Evolutionary conservation across 768 basidiomycete genomes (phyloP), one percentile per base, ranked within the genome.

Genomic region (Rossbeevera mucosa): DNA sequence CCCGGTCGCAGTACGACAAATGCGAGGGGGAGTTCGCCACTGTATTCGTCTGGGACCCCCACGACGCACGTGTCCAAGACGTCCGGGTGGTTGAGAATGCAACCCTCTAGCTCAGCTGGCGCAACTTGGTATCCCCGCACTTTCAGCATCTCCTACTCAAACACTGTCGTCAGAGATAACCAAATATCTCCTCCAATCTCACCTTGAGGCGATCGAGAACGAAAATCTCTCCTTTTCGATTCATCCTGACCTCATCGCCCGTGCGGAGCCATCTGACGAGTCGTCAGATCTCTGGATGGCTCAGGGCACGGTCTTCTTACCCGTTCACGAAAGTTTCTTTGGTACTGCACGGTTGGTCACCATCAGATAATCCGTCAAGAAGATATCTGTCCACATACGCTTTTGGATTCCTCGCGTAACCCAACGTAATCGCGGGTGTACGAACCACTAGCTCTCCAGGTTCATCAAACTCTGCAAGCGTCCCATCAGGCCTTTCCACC

Each of bases 161-260:
- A 16, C 11, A 42, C 8, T 16, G 2, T 56, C n/a, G 2, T 56
- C 8, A 60, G 30, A 16, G 6, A 14, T 25, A 6, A 29, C 12
- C 41, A 18, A 25, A 18, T 1, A 16, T 20, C 11, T 25, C 3
- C 3, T 26, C 33, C 1, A 29, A 46, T 28, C 56, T n/a, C 58
- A 83, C 85, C 77, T 88, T 90, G 50, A 88, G 64, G 22, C 88
- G 80, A 64, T 90, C 88, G 12, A 90, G 80, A 24, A 90, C 72
- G 60, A 80, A 87, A 2, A 88, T 62, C 55, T 88, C 84, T 11
- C 76, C 74, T 47, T 80, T 73, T 55, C 71, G 77, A 55, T 86
- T 79, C 61, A 88, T 75, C 57, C 70, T 71, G 33, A 88, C 86
- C 64, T 87, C 84, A 60, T 88, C 86, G 1, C 85, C 86, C 0